Evolutionary conservation across 108 stramenopile genomes (phyloP), one percentile per base, ranked within the genome.

Genomic region (Cyclotella cryptica): DNA sequence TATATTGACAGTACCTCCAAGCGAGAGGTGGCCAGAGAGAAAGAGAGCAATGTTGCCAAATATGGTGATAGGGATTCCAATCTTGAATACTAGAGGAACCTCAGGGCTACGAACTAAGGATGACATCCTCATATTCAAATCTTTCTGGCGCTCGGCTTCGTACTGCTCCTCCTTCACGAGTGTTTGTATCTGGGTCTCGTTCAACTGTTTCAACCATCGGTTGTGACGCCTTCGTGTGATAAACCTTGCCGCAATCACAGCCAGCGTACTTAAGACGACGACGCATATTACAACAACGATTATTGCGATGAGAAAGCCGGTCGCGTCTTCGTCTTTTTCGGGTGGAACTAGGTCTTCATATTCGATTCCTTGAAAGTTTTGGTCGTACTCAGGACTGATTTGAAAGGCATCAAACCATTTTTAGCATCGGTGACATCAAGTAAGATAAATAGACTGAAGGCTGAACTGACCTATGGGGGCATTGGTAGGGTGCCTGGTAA

Each of bases 1-100:
- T 18, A 69, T 41, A 29, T 69, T 53, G 1, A 54, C 68, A 52
- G 68, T 69, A 17, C 49, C 52, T 69, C 52, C 49, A 35, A 69
- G 49, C 3, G 39, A 39, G 7, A 94, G 51, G 80, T 94, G 93
- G 7, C 93, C 93, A 43, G 73, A 77, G 29, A 94, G 62, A 58
- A 94, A 94, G 26, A 94, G 80, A 19, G 76, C 88, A 55, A 92
- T 86, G 68, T 91, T 94, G 7, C 75, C 90, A 13, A 94, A 18
- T 41, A 94, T 88, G 18, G 87, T 63, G 22, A 91, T n/a, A 0
- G 93, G 93, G 10, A 94, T 81, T 42, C 71, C 57, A 14, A 75
- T 68, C 19, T 88, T 81, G 8, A 91, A 66, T 21, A 76, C 65
- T 0, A 69, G n/a, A 27, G 91, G 91, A 30, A 92, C 77, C 0